phyloP scores from a whole-genome alignment of 2,329 filamentous ascomycete species.

The Pyrenophora tritici-repentis region DNA sequence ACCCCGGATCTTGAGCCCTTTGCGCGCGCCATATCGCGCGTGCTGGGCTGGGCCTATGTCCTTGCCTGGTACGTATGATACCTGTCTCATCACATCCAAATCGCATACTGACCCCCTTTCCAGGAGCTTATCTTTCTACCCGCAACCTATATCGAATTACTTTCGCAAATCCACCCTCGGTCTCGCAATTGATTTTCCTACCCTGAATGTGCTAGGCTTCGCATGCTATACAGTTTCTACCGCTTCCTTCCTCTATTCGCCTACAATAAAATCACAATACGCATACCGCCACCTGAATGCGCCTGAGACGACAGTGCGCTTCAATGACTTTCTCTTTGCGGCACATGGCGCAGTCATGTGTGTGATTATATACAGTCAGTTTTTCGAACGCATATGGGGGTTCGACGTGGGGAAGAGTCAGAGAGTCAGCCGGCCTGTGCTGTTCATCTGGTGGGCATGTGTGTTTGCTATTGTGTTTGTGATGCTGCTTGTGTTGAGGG shows the following conservation, averaged over 20 bases:
- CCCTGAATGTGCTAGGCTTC: slow-evolving; percentile 75
- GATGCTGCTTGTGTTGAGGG: slow-evolving; percentile 51
- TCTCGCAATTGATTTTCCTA: slow-evolving; percentile 85
- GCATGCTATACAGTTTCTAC: slow-evolving; percentile 77
- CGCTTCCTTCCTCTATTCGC: slow-evolving; percentile 75
- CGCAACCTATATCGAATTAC: slow-evolving; percentile 82
- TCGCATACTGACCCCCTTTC: background rate
- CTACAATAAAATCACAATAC: slow-evolving; percentile 79
- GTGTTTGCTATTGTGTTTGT: slow-evolving; percentile 61
- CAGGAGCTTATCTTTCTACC: slow-evolving; percentile 89
- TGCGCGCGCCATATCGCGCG: slow-evolving; percentile 39
- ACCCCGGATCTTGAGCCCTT: slow-evolving; percentile 31
- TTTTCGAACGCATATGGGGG: slow-evolving; percentile 73
- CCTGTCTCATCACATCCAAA: background rate
- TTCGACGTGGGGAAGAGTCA: slow-evolving; percentile 66
- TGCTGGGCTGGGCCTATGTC: slow-evolving; percentile 47
- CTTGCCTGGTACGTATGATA: slow-evolving; percentile 41
- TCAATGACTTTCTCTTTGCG: slow-evolving; percentile 91
- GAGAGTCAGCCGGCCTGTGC: slow-evolving; percentile 64
- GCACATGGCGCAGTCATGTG: slow-evolving; percentile 77
- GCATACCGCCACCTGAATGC: slow-evolving; percentile 74
- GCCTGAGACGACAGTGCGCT: slow-evolving; percentile 79
- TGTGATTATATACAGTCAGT: slow-evolving; percentile 75
- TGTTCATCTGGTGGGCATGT: slow-evolving; percentile 72
- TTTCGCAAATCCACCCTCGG: slow-evolving; percentile 77